Evolutionary conservation across 192 early-diverging fungal genomes (phyloP), one percentile per base, ranked within the genome.

Genomic region (Gonapodya sp.): DNA sequence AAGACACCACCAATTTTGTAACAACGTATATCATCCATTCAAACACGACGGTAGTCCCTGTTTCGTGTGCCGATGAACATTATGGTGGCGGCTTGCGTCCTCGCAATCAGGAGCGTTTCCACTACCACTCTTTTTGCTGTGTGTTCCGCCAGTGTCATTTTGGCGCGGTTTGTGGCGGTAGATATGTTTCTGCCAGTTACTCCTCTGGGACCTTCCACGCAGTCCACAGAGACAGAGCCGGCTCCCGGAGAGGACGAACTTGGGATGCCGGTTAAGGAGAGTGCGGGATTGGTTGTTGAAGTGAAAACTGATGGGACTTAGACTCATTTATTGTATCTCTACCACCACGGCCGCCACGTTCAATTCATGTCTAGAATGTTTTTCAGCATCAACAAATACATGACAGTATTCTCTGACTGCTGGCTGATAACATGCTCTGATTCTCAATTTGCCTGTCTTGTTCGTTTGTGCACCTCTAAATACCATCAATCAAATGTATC

Each of bases 11-110:
- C 46, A 16, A 8, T 64, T 24, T 24, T 24, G 8, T 64, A 8
- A n/a, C n/a, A n/a, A 64, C 46, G 8, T 24, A 64, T 64, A 16
- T 64, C 46, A 24, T 64, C 46, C 46, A n/a, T n/a, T n/a, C 46
- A 8, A 8, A 64, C 46, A 24, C 46, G 8, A 24, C 46, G 8
- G 8, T 64, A 64, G 46, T 86, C 87, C 14, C 83, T 92, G 34
- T 82, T 92, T 35, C 84, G 91, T 77, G 87, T 92, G n/a, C 91
- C 91, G 37, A 89, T 92, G 90, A 92, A 92, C 81, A 81, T 89
- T 35, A 84, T 81, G 2, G 89, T 92, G 1, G 86, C 84, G 35
- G 80, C 85, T 8, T 85, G 88, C 35, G 78, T 91, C 82, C 84
- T 86, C 83, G 78, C 84, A 1, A 88, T 88, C 8, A 82, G 87